Base-by-base conservation (phyloP, 1,284 basidiomycete genomes). In the Moniliophthora roreri region DNA sequence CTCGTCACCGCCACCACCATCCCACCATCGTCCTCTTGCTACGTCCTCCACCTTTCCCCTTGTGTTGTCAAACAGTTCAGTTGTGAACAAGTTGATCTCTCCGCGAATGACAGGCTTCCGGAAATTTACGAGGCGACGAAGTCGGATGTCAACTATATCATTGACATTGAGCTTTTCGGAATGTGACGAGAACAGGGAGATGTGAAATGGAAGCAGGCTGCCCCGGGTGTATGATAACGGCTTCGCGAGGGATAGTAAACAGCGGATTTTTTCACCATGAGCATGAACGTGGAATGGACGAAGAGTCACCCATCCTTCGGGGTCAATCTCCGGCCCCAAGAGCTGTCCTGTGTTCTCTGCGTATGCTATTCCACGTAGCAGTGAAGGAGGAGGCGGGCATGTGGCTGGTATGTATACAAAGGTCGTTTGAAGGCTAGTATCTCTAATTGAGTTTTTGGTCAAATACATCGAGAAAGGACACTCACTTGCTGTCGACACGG, bases 181-280 rank as follows among this genome's bases (percentile, higher is more conserved):
- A 50, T 76, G 68, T 8, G 58, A 48, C 50, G 66, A 66, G 10
- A 62, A 55, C 24, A 75, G 56, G 13, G 59, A 60, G 4, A 76
- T 44, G 20, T 66, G 61, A 50, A 65, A 66, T 2, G 75, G 75
- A 46, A 77, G 69, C 4, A 69, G 62, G 8, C 70, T 67, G n/a
- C 75, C 75, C 35, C 74, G 67, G 2, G 73, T 70, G 54, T 74
- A 76, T 2, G 63, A 68, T 50, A 71, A 60, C 74, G 71, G 71
- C 48, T 66, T 70, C 2, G 73, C 71, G 32, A 74, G 58, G 1
- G 67, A 68, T 16, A 75, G 57, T 71, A 73, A 38, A 52, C 68
- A 71, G 28, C 62, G 60, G 11, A 71, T 58, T 39, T 69, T 62
- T 13, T 69, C 61, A 10, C 57, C 47, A 16, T 67, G 63, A 6